Base-by-base conservation (phyloP, 768 basidiomycete species). In the Macrocybe gigantea region DNA sequence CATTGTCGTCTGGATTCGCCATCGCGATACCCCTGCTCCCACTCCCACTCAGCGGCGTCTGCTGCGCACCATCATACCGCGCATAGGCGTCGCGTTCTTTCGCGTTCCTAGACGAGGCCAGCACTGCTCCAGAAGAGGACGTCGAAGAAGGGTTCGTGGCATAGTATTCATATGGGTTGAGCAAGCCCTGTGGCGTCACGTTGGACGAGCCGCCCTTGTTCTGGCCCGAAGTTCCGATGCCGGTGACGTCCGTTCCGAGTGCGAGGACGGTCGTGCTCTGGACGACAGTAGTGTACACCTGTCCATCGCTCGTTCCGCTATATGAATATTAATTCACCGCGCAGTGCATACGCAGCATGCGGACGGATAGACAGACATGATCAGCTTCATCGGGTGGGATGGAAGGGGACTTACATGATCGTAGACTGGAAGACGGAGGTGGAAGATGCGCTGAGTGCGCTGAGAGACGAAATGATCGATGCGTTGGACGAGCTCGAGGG, bases 251-350 rank as follows among this genome's bases (percentile, higher is more conserved):
- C 6, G 55, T 34, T 1, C 65, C 64, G 1, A 64, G 53, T 9
- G 58, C 50, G 35, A 64, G 11, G 31, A 61, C 57, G 15, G 58
- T 58, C 2, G 66, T 69, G 34, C 56, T 46, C 29, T 49, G 33
- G 9, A 66, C 14, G 34, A 62, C 54, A 6, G 57, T 54, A 5
- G 66, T 69, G 45, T 53, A 54, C n/a, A 56, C 36, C 35, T 60
- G 59, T 3, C 70, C 70, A 55, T 67, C 30, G 15, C 50, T 52
- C 3, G 43, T 49, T 13, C 48, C 42, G 10, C 50, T 52, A 15
- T 9, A 22, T 5, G 36, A 2, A 22, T 22, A 22, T 22, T 22
- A 22, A 22, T 22, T 22, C 22, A 4, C 22, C 1, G 22, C 22
- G 22, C 22, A 22, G 22, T 4, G 4, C 22, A 22, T 22, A 22